Evolutionary conservation across 148 eudicot species (phyloP), one percentile per base, ranked within the genome.

Genomic region (Chenopodium quinoa): DNA sequence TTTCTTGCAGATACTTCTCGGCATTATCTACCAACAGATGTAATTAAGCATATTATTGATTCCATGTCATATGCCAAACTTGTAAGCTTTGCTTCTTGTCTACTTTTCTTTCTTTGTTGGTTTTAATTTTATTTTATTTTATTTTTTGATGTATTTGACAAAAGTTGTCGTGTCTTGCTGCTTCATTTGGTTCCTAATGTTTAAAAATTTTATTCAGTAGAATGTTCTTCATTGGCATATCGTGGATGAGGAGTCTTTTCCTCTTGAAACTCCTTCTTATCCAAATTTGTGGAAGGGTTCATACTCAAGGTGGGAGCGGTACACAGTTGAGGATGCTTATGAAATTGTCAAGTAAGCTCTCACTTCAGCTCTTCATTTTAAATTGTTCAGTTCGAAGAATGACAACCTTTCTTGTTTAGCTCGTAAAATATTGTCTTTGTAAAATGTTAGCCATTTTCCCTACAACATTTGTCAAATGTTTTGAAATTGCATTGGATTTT

Each of bases 171-270:
- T 31, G 67, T 73, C 48, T 32, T 79, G n/a, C 64, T 71, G 32
- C 31, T 40, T 52, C 63, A n/a, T 75, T 65, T 78, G 79, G 73
- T 62, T 85, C 66, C 86, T 91, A 78, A 86, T 78, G 79, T 56
- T 85, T 82, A 65, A 84, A 75, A 84, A 72, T 92, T 78, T 87
- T 82, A 86, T 89, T 27, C 90, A 89, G 92, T 96, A 96, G 99
- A 96, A 96, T 84, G 99, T 96, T 82, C 93, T 96, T 85, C 99
- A 96, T 85, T 96, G 98, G 99, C 99, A 96, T 87, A 93, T 96
- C 82, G 90, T 96, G 81, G 98, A 96, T 72, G 98, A 96, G 89
- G 89, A 96, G 83, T 93, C 99, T 56, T 96, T 96, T 89, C 99
- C 99, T 71, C 85, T 96, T 80, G 99, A 96, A 88, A 88, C 89